Evolutionary conservation across 371 early-diverging fungal genomes (phyloP).

Genomic region (Smittium culicis): DNA sequence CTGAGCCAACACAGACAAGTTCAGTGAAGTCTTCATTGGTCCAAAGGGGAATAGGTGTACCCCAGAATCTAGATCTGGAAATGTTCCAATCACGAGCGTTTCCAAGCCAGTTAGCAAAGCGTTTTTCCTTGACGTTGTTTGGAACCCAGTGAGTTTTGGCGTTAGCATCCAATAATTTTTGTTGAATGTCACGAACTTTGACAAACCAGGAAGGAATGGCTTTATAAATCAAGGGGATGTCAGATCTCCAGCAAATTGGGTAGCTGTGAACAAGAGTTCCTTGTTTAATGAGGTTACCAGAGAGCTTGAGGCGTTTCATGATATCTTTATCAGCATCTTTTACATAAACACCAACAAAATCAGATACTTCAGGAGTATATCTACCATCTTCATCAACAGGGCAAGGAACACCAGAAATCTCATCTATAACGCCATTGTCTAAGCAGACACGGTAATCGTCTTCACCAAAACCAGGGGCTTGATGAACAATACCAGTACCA

Average conservation of each 20-base stretch:
- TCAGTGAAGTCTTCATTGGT: constrained; percentile 85
- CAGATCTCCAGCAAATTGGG: constrained; percentile 97
- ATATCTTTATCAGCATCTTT: constrained; percentile 98
- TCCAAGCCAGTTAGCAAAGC: constrained; percentile 98
- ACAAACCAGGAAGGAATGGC: constrained; percentile 99
- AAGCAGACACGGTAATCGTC: constrained; percentile 98
- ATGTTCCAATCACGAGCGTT: constrained; percentile 99
- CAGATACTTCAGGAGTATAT: constrained; percentile 73
- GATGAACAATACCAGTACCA: constrained; percentile 99
- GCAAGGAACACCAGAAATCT: constrained; percentile 79
- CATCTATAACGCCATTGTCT: constrained; percentile 62
- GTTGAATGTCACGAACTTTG: constrained; percentile 74
- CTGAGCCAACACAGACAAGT: constrained; percentile 90
- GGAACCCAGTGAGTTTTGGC: constrained; percentile 96
- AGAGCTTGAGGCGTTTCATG: constrained; percentile 76
- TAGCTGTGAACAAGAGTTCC: constrained; percentile 79
- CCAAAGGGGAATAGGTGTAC: constrained; percentile 99
- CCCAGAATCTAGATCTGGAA: constrained; percentile 99
- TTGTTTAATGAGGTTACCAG: constrained; percentile 76
- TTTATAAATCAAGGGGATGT: constrained; percentile 97
- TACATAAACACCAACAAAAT: constrained; percentile 80
- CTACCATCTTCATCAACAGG: constrained; percentile 91
- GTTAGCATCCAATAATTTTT: constrained; percentile 83
- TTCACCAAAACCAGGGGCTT: constrained; percentile 99
- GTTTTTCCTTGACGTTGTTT: constrained; percentile 90